A percentile compares a stretch with the other conserved stretches of the same genome.
Conservation (phyloP, 2,329 filamentous ascomycete genomes). For the Periconia sp. region DNA sequence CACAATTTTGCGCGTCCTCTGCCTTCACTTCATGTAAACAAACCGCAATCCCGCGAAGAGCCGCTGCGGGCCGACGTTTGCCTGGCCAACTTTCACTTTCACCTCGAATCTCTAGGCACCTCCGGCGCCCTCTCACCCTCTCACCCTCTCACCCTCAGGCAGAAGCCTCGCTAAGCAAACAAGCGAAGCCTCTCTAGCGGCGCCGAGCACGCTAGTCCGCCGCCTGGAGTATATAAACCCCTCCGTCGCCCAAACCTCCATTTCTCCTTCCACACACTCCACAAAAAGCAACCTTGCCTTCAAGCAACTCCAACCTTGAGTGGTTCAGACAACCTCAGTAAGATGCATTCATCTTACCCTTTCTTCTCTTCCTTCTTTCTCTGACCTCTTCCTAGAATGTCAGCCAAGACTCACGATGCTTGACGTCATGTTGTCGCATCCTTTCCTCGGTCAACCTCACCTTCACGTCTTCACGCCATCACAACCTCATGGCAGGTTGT, state of each 20-base stretch:
- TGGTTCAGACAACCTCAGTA: neutral
- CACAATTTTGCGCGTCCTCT: too few relatives aligned
- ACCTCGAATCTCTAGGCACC: neutral
- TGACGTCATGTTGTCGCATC: constrained; percentile 15
- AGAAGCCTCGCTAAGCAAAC: neutral
- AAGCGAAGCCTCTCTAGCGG: too few relatives aligned
- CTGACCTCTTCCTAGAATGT: constrained; percentile 1
- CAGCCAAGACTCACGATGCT: constrained; percentile 17
- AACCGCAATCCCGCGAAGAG: neutral
- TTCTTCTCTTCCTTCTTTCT: neutral
- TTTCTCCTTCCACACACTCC: neutral
- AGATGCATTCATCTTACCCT: too few relatives aligned
- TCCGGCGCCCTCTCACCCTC: too few relatives aligned
- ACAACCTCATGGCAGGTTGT: too few relatives aligned
- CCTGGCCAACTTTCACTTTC: constrained; percentile 1
- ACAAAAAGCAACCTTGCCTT: neutral
- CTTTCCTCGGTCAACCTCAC: too few relatives aligned
- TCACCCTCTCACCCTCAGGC: neutral
- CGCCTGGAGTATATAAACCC: neutral
- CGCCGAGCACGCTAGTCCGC: too few relatives aligned
- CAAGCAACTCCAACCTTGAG: neutral
- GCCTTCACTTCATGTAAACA: neutral
- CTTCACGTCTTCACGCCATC: too few relatives aligned
- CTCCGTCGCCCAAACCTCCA: neutral
- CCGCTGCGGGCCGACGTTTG: neutral